These are phyloP conservation scores for Ogataea nitratoaversa DNA, from an alignment of 805 yeast species.

Conservation along the genomic window DNA sequence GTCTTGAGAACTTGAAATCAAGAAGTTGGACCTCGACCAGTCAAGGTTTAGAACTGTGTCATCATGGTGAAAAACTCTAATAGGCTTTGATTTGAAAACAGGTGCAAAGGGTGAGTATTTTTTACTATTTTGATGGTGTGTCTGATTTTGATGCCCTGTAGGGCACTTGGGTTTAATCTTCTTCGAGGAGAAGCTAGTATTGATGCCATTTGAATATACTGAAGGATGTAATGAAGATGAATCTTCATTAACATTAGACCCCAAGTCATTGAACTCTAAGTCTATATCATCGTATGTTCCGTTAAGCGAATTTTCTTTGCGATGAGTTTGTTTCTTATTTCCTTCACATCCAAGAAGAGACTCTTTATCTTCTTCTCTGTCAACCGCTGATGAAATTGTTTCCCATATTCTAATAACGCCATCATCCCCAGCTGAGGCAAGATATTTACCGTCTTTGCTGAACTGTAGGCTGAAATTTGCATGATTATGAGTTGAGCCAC, in stretches of 20 bases:
- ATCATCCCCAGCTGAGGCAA: constrained; percentile 84
- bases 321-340: not conserved
- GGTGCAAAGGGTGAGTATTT: constrained; percentile 54
- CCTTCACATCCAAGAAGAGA: not conserved
- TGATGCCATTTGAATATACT: not conserved
- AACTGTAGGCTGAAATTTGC: constrained; percentile 77
- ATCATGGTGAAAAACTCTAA: constrained; percentile 54
- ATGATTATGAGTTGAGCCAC: constrained; percentile 19
- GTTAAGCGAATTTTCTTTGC: not conserved
- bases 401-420: constrained; percentile 69
- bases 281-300: constrained; percentile 8
- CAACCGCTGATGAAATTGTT: constrained; percentile 69
- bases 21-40: constrained; percentile 85
- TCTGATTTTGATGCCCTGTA: not conserved
- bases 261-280: constrained; percentile 9
- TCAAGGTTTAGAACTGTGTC: constrained; percentile 70
- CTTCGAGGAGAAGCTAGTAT: not conserved
- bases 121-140: not conserved
- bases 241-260: constrained; percentile 11
- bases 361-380: constrained; percentile 35
- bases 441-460: constrained; percentile 71
- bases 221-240: constrained; percentile 2
- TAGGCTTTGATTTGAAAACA: constrained; percentile 68
- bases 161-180: constrained; percentile 1
- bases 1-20: constrained; percentile 81